Conservation (phyloP, 352 stramenopile genomes). For the Elongisporangium anandrum region DNA sequence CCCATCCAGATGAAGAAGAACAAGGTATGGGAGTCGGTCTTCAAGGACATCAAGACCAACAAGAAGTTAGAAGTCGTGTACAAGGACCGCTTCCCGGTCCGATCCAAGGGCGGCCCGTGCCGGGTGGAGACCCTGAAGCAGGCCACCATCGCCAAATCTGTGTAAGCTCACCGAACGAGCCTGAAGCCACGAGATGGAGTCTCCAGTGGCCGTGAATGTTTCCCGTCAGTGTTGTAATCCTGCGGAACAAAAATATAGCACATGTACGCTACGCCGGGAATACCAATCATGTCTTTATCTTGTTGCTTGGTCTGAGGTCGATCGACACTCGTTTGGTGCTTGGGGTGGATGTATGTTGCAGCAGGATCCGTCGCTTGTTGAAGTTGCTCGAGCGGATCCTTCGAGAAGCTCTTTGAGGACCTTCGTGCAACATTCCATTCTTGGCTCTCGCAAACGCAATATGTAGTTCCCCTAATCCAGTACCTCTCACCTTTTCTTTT, state of each 20-base stretch:
- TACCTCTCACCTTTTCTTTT: background rate
- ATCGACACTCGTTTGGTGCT: background rate
- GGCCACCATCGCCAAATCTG: constrained; percentile 27
- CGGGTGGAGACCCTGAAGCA: constrained; percentile 67
- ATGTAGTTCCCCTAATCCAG: background rate
- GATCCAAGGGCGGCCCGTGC: constrained; percentile 45
- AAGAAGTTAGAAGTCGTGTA: constrained; percentile 77
- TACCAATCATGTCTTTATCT: background rate
- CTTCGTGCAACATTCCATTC: too few species aligned
- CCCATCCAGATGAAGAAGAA: constrained; percentile 85
- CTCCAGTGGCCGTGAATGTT: background rate
- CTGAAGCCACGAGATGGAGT: background rate
- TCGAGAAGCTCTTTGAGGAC: too few species aligned
- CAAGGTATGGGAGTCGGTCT: constrained; percentile 74
- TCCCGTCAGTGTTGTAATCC: background rate
- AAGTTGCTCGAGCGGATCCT: too few species aligned
- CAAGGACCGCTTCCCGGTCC: constrained; percentile 51
- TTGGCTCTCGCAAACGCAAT: background rate
- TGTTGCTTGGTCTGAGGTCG: background rate
- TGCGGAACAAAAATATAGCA: background rate
- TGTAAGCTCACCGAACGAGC: background rate
- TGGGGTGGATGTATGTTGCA: background rate
- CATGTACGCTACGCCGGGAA: background rate
- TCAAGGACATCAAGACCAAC: constrained; percentile 74
- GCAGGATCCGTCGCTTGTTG: too few species aligned